Evolutionary conservation across 139 green algal genomes (phyloP), one percentile per base, ranked within the genome.

Genomic region (Closterium sp.): DNA sequence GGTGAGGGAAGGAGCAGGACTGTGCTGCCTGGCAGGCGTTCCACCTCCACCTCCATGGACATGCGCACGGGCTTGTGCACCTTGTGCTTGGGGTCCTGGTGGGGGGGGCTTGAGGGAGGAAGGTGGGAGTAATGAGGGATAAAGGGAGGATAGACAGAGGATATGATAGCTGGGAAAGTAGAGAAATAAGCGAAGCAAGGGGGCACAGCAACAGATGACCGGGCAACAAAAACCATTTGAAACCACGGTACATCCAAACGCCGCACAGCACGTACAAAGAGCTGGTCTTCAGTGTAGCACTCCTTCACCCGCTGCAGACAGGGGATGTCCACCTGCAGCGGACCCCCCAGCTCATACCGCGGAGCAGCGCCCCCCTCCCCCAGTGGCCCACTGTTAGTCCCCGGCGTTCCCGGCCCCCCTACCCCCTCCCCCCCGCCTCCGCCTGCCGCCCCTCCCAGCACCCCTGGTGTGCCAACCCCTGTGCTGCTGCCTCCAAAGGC

Each of bases 31-130:
- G 4, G 38, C 33, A 92, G 3, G 8, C 90, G 2, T 21, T 93
- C 90, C 31, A 92, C 84, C 91, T 92, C 87, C 36, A 93, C 89
- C 23, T 38, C 6, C 87, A 93, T 93, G 25, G 32, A 66, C 28
- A 89, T 89, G 32, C 91, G 87, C 16, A 93, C 91, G 19, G 91
- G 87, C 91, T 93, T 93, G 33, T 93, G 91, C 16, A 81, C 85
- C 84, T 93, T 93, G 88, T 87, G 86, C 36, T 93, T 93, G 16
- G 88, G 91, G 36, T 93, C 91, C 91, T 93, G 91, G 10, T 19
- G 55, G 55, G 12, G 55, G n/a, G 55, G 9, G 23, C 1, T 28
- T 25, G 55, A 0, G 55, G 55, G 55, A 19, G 25, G n/a, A n/a
- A n/a, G n/a, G n/a, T n/a, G n/a, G n/a, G n/a, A n/a, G n/a, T n/a